Evolutionary conservation across 306 rosid genomes (phyloP).

Genomic region (Sphenostylis stenocarpa): DNA sequence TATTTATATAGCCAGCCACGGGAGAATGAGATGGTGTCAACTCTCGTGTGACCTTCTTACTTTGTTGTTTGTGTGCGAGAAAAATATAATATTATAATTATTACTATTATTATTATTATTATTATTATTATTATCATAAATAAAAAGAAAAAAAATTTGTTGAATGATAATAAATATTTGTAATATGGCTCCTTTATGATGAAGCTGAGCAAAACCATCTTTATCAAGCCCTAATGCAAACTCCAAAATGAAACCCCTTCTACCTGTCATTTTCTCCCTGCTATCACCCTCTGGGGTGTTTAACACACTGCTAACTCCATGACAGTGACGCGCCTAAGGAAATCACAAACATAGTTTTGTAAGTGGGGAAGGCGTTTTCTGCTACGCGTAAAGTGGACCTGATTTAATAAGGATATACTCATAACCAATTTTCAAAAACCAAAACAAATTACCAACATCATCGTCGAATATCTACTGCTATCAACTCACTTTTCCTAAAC

Average conservation of each 20-base stretch:
- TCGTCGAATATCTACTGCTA: too few species aligned
- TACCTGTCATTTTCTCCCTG: constrained; percentile 40
- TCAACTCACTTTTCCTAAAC: too few species aligned
- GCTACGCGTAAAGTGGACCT: constrained; percentile 5
- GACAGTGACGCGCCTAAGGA: constrained; percentile 36
- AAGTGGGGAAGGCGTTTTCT: constrained; percentile 10
- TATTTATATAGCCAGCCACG: constrained; percentile 9
- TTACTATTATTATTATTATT: too few species aligned
- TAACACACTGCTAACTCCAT: constrained; percentile 43
- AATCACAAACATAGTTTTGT: background rate
- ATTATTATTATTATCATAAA: background rate
- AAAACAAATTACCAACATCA: too few species aligned
- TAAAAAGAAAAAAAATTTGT: background rate
- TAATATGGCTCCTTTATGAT: constrained; percentile 20
- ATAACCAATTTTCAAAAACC: too few species aligned
- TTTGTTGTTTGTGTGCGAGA: background rate
- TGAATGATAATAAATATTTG: background rate
- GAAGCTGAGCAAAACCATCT: constrained; percentile 35
- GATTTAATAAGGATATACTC: too few species aligned
- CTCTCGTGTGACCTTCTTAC: background rate
- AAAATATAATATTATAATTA: background rate
- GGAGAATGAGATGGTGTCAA: background rate
- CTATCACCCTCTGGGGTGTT: constrained; percentile 33
- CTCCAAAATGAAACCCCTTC: constrained; percentile 27
- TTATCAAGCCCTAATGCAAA: constrained; percentile 45